phyloP scores from a whole-genome alignment of 441 rosid species.

The Pelargonium exstipulatum region DNA sequence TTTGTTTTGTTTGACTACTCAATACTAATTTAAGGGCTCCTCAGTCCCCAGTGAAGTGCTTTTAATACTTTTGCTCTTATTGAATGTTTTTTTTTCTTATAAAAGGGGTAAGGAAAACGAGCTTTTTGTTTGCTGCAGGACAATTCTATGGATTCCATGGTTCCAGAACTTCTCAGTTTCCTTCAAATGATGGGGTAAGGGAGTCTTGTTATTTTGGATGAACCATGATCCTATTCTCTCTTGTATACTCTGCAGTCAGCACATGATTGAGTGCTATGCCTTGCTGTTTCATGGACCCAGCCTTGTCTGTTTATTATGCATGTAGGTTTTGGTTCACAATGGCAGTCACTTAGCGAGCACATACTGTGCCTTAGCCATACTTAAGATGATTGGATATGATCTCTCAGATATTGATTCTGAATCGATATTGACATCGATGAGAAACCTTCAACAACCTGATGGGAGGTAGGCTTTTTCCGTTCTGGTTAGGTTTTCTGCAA shows the following conservation, averaged over 20 bases:
- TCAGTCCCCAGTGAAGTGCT: background rate
- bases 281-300: constrained; percentile 14
- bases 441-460: constrained; percentile 78
- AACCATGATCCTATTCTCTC: background rate
- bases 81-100: background rate
- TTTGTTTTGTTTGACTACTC: background rate
- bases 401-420: constrained; percentile 48
- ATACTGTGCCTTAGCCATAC: constrained; percentile 78
- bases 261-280: constrained; percentile 6
- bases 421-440: constrained; percentile 53
- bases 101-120: background rate
- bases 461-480: constrained; percentile 53
- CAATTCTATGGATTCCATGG: constrained; percentile 81
- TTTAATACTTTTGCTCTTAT: background rate
- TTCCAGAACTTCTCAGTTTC: constrained; percentile 72
- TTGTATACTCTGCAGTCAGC: background rate
- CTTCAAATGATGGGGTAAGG: constrained; percentile 47
- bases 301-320: constrained; percentile 20
- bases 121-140: constrained; percentile 38
- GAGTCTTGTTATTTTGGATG: background rate
- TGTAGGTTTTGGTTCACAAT: constrained; percentile 50
- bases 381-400: constrained; percentile 57
- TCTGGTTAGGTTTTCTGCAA: constrained; percentile 3
- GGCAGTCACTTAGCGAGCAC: constrained; percentile 83
- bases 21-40: constrained; percentile 3